Conservation (phyloP, 2,329 filamentous ascomycete genomes). For the Ophiostoma ips region DNA sequence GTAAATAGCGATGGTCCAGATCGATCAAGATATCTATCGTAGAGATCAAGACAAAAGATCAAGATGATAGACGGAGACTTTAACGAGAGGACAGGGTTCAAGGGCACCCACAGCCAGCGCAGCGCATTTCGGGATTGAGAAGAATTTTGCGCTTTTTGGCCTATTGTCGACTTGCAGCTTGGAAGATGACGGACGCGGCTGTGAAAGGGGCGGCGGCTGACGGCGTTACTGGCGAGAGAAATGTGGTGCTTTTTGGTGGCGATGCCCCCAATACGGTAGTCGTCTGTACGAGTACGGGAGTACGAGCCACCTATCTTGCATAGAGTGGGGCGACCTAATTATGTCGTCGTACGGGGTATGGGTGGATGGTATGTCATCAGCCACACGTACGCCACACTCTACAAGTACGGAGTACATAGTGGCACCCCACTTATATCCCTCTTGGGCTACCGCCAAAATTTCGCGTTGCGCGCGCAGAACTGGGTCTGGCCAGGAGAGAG, state of each 20-base stretch:
- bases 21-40: too few relatives aligned
- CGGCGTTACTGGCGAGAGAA: too few relatives aligned
- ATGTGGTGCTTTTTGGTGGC: too few relatives aligned
- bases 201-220: too few relatives aligned
- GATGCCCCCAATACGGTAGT: too few relatives aligned
- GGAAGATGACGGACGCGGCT: not conserved
- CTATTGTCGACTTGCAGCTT: not conserved
- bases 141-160: not conserved
- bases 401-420: not conserved
- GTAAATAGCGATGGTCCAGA: too few relatives aligned
- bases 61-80: not conserved
- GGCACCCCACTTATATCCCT: not conserved
- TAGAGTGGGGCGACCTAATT: not conserved
- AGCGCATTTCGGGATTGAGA: slow-evolving; percentile 4
- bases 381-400: not conserved
- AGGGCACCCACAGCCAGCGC: slow-evolving; percentile 2
- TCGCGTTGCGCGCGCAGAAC: slow-evolving; percentile 5
- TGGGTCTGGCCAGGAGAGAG: not conserved
- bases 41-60: not conserved
- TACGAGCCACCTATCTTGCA: not conserved
- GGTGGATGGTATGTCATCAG: too few relatives aligned
- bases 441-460: slow-evolving; percentile 8
- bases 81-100: slow-evolving; percentile 9
- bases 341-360: not conserved
- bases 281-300: too few relatives aligned